Evolutionary conservation across 306 rosid genomes (phyloP).

Genomic region (Vigna unguiculata): DNA sequence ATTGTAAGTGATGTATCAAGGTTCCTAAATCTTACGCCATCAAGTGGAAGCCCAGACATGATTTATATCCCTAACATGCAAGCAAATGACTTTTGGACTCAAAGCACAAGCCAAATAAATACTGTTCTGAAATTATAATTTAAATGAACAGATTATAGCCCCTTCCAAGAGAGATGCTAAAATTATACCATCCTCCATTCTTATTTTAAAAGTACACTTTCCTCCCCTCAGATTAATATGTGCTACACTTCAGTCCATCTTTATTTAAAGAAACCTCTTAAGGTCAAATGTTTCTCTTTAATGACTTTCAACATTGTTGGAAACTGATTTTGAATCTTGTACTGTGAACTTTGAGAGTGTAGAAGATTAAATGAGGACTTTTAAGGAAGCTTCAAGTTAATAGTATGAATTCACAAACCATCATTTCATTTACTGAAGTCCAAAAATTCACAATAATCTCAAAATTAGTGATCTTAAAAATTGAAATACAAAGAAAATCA

Average conservation of each 20-base stretch:
- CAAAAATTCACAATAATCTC: background rate
- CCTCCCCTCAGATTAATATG: background rate
- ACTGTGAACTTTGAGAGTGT: background rate
- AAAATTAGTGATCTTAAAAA: background rate
- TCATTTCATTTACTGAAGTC: background rate
- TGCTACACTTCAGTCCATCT: background rate
- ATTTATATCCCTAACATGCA: background rate
- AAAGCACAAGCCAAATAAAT: background rate
- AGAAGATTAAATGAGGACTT: background rate
- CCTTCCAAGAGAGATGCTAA: background rate
- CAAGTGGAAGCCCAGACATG: no score
- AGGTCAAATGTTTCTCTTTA: background rate
- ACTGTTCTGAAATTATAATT: slow-evolving; percentile 32
- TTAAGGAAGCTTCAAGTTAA: background rate
- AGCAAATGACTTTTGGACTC: slow-evolving; percentile 9
- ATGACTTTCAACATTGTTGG: background rate
- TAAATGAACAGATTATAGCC: background rate
- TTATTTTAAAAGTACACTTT: slow-evolving; percentile 1
- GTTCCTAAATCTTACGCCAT: no score
- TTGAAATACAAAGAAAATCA: background rate
- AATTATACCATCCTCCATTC: background rate
- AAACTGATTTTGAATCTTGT: slow-evolving; percentile 1
- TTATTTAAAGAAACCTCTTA: background rate
- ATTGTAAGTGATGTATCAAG: background rate
- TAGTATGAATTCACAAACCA: background rate